These are phyloP conservation scores for Tetragonia tetragonoides DNA, from an alignment of 148 eudicot genomes.

Conservation along the genomic window DNA sequence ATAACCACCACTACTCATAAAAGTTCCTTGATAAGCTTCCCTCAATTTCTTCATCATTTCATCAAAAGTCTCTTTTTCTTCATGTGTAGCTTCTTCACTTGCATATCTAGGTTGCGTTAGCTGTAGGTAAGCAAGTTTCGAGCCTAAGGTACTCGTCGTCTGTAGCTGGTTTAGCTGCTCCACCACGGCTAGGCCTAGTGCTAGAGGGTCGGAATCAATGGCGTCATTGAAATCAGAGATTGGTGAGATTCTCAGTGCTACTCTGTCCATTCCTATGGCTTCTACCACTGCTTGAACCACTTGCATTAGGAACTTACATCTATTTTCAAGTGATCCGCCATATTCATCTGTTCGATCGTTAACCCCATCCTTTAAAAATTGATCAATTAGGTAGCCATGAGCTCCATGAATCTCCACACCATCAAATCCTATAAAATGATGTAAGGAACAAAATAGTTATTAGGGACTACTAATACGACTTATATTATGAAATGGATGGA, in stretches of 20 bases:
- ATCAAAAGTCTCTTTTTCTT: constrained; percentile 30
- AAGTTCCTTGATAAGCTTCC: constrained; percentile 45
- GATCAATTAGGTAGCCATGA: constrained; percentile 70
- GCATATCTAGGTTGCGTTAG: constrained; percentile 54
- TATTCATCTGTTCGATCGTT: constrained; percentile 54
- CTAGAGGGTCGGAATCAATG: constrained; percentile 54
- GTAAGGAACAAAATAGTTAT: too few species aligned
- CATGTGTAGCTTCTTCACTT: constrained; percentile 24
- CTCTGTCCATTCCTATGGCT: constrained; percentile 49
- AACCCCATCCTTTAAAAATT: constrained; percentile 58
- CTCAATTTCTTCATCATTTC: constrained; percentile 41
- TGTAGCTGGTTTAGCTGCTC: constrained; percentile 51
- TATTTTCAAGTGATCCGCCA: constrained; percentile 56
- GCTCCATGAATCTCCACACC: constrained; percentile 77
- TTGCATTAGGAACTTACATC: constrained; percentile 50
- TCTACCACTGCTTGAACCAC: constrained; percentile 42
- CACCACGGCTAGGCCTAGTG: constrained; percentile 54
- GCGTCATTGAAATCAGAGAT: constrained; percentile 60
- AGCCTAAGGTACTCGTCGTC: constrained; percentile 10
- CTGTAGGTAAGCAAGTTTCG: constrained; percentile 45
- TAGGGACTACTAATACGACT: too few species aligned
- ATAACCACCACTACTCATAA: constrained; percentile 56
- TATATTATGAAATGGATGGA: too few species aligned
- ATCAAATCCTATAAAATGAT: constrained; percentile 51
- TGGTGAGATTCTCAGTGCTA: constrained; percentile 54